Percentiles rank a stretch among this genome's conserved stretches.
Conservation (phyloP, 768 basidiomycete genomes). For the Kwoniella newhampshirensis region DNA sequence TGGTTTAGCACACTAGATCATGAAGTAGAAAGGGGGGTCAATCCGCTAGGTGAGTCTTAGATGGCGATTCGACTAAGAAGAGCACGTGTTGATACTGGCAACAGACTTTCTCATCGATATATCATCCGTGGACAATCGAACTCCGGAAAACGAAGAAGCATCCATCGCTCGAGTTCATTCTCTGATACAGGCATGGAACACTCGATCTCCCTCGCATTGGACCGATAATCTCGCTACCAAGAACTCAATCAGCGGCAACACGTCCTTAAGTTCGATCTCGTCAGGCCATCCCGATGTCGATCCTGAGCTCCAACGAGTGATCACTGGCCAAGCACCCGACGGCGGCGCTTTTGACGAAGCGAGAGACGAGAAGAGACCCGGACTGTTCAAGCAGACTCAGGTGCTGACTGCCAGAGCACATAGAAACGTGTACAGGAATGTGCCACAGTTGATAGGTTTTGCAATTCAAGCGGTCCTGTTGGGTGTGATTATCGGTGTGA, state of each 20-base stretch:
- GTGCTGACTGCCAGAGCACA: constrained; percentile 44
- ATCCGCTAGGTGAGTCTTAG: constrained; percentile 54
- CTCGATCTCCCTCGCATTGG: constrained; percentile 11
- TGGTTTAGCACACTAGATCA: constrained; percentile 55
- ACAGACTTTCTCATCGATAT: constrained; percentile 57
- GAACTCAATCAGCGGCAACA: constrained; percentile 1
- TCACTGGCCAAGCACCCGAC: not conserved
- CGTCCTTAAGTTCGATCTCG: no score
- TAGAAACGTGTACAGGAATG: constrained; percentile 50
- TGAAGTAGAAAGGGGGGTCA: constrained; percentile 51
- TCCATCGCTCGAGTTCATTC: constrained; percentile 51
- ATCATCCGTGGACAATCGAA: constrained; percentile 55
- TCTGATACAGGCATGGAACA: constrained; percentile 55
- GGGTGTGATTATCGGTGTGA: constrained; percentile 54
- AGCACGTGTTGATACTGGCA: not conserved
- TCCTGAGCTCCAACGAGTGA: not conserved
- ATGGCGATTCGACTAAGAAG: not conserved
- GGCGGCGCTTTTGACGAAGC: constrained; percentile 13
- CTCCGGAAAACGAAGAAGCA: constrained; percentile 53
- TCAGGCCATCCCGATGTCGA: not conserved
- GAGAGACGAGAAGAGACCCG: constrained; percentile 32
- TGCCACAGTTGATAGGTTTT: constrained; percentile 35
- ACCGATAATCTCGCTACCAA: constrained; percentile 2
- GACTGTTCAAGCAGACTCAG: constrained; percentile 37
- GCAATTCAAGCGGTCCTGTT: constrained; percentile 26